Conservation (phyloP, 2,329 filamentous ascomycete species). For the Chaetomiaceae sp. region DNA sequence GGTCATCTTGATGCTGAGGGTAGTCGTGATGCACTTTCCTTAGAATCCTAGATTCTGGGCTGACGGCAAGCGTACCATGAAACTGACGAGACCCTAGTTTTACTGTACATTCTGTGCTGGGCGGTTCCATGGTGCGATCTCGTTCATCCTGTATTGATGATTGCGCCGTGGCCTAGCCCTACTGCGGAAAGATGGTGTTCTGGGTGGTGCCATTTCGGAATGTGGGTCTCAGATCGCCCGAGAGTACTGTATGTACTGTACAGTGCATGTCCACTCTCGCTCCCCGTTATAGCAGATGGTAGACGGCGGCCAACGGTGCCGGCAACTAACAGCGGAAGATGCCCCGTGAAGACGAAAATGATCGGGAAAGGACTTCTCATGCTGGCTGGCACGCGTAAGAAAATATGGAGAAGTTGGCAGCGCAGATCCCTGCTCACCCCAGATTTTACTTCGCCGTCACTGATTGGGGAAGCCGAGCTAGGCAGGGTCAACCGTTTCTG, state of each 20-base stretch:
- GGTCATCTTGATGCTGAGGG: no score
- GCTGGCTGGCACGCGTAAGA: no score
- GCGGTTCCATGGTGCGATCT: no score
- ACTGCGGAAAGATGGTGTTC: slow-evolving; percentile 1
- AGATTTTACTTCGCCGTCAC: slow-evolving; percentile 19
- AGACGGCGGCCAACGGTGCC: no score
- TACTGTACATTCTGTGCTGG: no score
- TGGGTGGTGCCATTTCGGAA: not conserved
- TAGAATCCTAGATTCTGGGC: slow-evolving; percentile 7
- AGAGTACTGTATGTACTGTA: no score
- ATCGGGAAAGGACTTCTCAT: no score
- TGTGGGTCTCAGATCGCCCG: not conserved
- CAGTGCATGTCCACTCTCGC: no score
- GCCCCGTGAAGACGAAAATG: no score
- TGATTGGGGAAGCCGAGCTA: slow-evolving; percentile 16
- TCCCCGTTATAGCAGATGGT: no score
- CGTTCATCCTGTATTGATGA: not conserved
- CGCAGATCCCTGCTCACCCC: slow-evolving; percentile 23
- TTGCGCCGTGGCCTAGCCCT: not conserved
- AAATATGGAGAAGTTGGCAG: not conserved
- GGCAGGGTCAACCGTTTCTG: slow-evolving; percentile 2
- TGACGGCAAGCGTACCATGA: not conserved
- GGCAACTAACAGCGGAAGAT: no score
- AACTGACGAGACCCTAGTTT: not conserved
- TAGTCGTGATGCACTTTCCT: not conserved